phyloP scores from a whole-genome alignment of 345 rosid species.

The Rubroshorea leprosula region DNA sequence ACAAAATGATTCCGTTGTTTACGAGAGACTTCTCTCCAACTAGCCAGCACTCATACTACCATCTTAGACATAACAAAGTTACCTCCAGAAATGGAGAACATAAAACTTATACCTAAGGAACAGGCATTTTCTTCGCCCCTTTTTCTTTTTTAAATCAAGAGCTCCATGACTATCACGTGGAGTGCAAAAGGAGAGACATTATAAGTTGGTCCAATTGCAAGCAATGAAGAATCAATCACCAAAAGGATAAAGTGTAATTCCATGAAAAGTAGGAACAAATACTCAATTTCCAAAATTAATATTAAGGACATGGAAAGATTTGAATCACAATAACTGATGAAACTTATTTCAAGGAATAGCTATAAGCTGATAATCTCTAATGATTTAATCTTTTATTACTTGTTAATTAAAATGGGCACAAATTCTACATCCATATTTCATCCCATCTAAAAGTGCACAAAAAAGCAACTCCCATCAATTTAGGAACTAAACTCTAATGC shows the following conservation, averaged over 20 bases:
- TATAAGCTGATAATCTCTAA: not conserved
- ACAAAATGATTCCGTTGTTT: conserved; percentile 12
- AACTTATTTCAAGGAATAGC: not conserved
- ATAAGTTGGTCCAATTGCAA: too few species aligned
- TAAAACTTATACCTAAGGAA: conserved; percentile 1
- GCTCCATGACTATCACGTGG: too few species aligned
- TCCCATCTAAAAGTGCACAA: not conserved
- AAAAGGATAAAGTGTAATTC: too few species aligned
- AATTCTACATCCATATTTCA: not conserved
- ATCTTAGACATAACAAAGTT: conserved; percentile 12
- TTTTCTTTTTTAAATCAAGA: not conserved
- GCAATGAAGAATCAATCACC: not conserved
- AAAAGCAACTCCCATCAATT: not conserved
- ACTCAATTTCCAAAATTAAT: conserved; percentile 2
- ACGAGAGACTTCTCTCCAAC: conserved; percentile 8
- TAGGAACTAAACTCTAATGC: not conserved
- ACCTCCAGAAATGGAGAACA: not conserved
- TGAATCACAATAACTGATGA: not conserved
- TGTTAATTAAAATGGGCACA: not conserved
- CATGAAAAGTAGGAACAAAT: too few species aligned
- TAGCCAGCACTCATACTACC: conserved; percentile 4
- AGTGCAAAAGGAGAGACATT: conserved; percentile 1
- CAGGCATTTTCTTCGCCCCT: not conserved
- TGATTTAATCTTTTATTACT: not conserved
- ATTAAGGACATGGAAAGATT: not conserved